Base-by-base conservation (phyloP, 2,329 filamentous ascomycete genomes). In the Pezicula rhizophila region DNA sequence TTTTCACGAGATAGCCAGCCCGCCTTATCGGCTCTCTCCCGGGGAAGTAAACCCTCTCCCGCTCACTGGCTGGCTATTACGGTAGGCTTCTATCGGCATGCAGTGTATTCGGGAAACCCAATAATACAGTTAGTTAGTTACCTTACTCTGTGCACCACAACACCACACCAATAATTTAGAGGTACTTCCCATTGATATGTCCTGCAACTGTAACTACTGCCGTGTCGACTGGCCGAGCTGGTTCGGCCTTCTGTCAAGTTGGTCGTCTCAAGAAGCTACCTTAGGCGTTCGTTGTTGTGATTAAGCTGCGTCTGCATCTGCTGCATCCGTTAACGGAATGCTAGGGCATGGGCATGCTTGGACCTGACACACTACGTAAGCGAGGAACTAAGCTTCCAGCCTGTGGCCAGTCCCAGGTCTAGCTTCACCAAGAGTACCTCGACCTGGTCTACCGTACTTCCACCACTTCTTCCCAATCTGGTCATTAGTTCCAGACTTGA, bases 401-500 rank as follows among this genome's bases (percentile, higher is more conserved):
- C 37, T 31, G 38, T 23, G 37, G 26, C 37, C 49, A 15, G 17
- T 35, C 8, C 41, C 11, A 26, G 38, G 8, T 8, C 15, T 17
- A 5, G 38, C 17, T 40, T 18, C 23, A 18, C 17, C 17, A 17
- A 23, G 6, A 18, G 11, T 40, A 14, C 17, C 41, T 17, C 41
- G 8, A 14, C 40, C 52, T 51, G 54, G 35, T 12, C n/a, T 38
- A 38, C 14, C 35, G 35, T 38, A 14, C 35, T 15, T 52, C 57
- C 52, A 48, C 57, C 56, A 57, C 42, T 28, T 50, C 44, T 58
- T 62, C 61, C 61, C 57, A 50, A 61, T 63, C 52, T 54, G 60
- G 62, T 56, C 57, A 63, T 58, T 48, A 56, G 51, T 58, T 63
- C 61, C 60, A 58, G 56, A 28, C 42, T 48, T 47, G 52, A 56